Evolutionary conservation across 2,329 filamentous ascomycete genomes (phyloP).

Genomic region (Aureobasidium namibiae): DNA sequence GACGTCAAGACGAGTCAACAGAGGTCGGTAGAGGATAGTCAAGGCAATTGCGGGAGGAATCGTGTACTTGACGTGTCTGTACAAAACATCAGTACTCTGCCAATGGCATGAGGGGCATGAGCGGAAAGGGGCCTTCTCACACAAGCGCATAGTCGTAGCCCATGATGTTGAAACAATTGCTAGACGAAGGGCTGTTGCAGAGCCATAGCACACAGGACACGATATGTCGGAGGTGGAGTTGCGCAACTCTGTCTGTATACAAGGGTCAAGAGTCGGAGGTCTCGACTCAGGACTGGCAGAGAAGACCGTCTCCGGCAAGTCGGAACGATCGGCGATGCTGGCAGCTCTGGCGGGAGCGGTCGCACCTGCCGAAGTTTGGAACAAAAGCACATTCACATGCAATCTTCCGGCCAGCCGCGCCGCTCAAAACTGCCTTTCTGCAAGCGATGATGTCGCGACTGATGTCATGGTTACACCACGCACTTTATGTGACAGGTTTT

Average conservation of each 20-base stretch:
- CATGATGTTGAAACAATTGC: conserved; percentile 32
- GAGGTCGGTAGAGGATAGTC: conserved; percentile 51
- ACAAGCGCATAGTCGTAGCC: conserved; percentile 55
- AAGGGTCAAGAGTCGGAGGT: background rate
- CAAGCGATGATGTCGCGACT: background rate
- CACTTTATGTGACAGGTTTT: background rate
- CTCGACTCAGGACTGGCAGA: background rate
- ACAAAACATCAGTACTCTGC: conserved; percentile 11
- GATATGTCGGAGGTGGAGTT: background rate
- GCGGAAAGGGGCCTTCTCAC: conserved; percentile 35
- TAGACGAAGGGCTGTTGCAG: background rate
- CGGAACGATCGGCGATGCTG: background rate
- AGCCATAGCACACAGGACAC: background rate
- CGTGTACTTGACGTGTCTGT: conserved; percentile 58
- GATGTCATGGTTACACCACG: conserved; percentile 2
- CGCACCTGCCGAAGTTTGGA: background rate
- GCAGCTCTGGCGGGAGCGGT: background rate
- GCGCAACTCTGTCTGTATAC: background rate
- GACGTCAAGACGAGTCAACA: conserved; percentile 53
- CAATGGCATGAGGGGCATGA: background rate
- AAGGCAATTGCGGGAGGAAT: conserved; percentile 55
- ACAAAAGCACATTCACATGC: background rate
- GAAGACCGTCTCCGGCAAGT: background rate
- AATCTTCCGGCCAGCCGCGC: background rate
- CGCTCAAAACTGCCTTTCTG: too few species aligned